These are phyloP conservation scores for Buxus sempervirens DNA, from an alignment of 164 flowering plant species.

Conservation along the genomic window DNA sequence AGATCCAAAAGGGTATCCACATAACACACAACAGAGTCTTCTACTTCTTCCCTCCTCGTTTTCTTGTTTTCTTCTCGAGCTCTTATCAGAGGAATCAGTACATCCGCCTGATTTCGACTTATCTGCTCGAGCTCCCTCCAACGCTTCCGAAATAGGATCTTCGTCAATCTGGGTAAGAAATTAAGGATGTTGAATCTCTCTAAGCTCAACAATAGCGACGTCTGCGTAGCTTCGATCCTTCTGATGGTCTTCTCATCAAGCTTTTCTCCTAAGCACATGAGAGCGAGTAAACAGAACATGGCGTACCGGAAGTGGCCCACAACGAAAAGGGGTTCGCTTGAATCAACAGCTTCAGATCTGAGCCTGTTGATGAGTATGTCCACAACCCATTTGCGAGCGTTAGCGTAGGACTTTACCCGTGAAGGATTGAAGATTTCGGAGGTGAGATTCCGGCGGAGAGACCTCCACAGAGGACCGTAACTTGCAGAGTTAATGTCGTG, in stretches of 20 bases:
- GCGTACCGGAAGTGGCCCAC: not conserved
- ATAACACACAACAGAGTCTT: not conserved
- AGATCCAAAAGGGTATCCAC: slow-evolving; percentile 16
- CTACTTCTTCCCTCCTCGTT: not conserved
- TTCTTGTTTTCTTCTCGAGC: not conserved
- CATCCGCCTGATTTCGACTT: not conserved
- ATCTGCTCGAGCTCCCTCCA: not conserved
- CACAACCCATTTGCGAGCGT: too few species aligned
- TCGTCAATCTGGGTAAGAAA: not conserved
- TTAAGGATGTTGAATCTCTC: not conserved
- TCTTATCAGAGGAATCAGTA: slow-evolving; percentile 1
- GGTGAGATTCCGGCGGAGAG: too few species aligned
- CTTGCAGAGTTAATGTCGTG: too few species aligned
- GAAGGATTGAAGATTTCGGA: too few species aligned
- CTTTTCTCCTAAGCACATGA: not conserved
- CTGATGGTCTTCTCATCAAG: not conserved
- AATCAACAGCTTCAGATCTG: not conserved
- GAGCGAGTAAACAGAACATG: not conserved
- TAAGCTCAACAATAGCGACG: not conserved
- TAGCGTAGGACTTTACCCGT: too few species aligned
- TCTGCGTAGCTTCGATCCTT: not conserved
- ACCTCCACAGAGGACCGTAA: too few species aligned
- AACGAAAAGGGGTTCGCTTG: not conserved
- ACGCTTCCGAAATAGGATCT: not conserved
- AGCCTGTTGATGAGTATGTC: too few species aligned